Evolutionary conservation across 768 basidiomycete species (phyloP).

Genomic region (Austroboletus festivus): DNA sequence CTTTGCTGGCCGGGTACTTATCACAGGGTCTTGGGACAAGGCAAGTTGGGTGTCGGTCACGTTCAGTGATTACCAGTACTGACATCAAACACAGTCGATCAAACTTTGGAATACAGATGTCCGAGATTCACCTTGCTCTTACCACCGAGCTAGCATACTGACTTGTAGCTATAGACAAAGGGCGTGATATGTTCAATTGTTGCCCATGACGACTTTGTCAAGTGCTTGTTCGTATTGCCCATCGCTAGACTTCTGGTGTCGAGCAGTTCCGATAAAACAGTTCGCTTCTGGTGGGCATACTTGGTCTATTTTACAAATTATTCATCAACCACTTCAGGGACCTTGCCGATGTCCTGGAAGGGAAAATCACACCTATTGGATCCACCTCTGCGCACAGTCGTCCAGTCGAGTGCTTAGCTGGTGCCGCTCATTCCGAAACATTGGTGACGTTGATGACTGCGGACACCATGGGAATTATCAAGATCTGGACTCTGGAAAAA

Average conservation of each 20-base stretch:
- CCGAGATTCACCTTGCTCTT: conserved; percentile 3
- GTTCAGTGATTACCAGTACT: conserved; percentile 1
- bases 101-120: conserved; percentile 84
- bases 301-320: too few relatives aligned
- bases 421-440: conserved; percentile 43
- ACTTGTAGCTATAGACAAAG: conserved; percentile 52
- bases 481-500: conserved; percentile 65
- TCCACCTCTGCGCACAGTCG: conserved; percentile 83
- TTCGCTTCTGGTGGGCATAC: conserved; percentile 87
- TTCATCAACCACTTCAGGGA: conserved; percentile 47
- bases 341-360: conserved; percentile 44
- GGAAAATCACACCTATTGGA: conserved; percentile 49
- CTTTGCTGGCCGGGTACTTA: conserved; percentile 49
- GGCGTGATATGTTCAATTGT: conserved; percentile 63
- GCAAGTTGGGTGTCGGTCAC: conserved; percentile 33
- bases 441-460: conserved; percentile 68
- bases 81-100: conserved; percentile 59
- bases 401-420: conserved; percentile 78
- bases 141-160: background rate
- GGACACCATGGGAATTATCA: conserved; percentile 91
- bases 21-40: conserved; percentile 96
- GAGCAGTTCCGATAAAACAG: conserved; percentile 84
- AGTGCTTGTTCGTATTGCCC: conserved; percentile 72
- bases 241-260: conserved; percentile 69
- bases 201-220: conserved; percentile 91